These are phyloP conservation scores for Nadsonia starkeyi-henricii DNA, from an alignment of 1,139 yeast species.

Conservation along the genomic window DNA sequence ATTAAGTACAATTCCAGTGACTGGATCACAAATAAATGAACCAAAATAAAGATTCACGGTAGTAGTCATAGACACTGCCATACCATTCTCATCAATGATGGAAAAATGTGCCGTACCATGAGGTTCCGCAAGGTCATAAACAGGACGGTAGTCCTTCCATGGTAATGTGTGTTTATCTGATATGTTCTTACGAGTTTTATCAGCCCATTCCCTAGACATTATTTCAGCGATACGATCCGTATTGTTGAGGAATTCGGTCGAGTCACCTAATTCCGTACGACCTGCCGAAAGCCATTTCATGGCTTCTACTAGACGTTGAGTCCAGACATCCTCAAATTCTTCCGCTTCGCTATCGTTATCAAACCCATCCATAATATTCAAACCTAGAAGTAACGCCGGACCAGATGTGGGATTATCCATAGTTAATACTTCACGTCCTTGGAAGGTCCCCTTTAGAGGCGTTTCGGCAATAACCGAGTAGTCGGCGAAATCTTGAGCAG, in stretches of 20 bases:
- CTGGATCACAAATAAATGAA: constrained; percentile 62
- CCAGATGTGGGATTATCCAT: constrained; percentile 78
- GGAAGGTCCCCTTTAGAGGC: constrained; percentile 38
- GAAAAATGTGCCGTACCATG: constrained; percentile 86
- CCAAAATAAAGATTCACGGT: constrained; percentile 85
- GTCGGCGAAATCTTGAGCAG: constrained; percentile 44
- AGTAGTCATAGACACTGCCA: constrained; percentile 78
- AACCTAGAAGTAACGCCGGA: constrained; percentile 62
- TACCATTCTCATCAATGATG: constrained; percentile 49
- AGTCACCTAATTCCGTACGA: constrained; percentile 71
- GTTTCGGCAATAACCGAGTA: constrained; percentile 43
- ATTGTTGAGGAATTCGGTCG: constrained; percentile 23
- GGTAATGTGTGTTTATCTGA: constrained; percentile 42
- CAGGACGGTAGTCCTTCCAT: constrained; percentile 68
- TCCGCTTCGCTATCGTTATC: constrained; percentile 22
- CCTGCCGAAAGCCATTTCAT: constrained; percentile 93
- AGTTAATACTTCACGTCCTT: constrained; percentile 44
- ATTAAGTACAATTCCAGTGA: constrained; percentile 72
- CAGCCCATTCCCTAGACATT: constrained; percentile 40
- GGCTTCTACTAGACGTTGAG: constrained; percentile 63
- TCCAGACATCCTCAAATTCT: constrained; percentile 34
- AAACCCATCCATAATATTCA: constrained; percentile 42
- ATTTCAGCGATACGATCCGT: constrained; percentile 24
- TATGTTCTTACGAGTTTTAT: constrained; percentile 32
- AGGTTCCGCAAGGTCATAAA: constrained; percentile 58